These are phyloP conservation scores for Fusarium brachygibbosum DNA, from an alignment of 2,329 filamentous ascomycete species.

Conservation along the genomic window DNA sequence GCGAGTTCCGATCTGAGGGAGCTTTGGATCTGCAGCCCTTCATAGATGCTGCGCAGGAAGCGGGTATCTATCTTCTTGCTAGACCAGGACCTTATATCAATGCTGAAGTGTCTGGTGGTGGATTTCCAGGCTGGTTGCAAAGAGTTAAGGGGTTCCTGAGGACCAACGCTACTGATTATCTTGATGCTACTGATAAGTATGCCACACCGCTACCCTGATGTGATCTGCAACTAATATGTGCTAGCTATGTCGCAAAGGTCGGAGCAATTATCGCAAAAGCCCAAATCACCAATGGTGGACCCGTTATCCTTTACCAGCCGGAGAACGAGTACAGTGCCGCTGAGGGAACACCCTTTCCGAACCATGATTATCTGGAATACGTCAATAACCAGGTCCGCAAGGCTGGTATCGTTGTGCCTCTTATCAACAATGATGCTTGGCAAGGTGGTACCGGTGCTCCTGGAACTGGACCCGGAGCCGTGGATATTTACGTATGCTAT, in stretches of 20 bases:
- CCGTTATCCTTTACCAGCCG: constrained; percentile 82
- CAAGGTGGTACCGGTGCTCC: constrained; percentile 73
- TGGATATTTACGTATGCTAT: constrained; percentile 68
- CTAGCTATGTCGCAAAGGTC: constrained; percentile 67
- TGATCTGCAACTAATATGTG: background rate
- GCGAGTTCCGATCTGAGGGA: constrained; percentile 77
- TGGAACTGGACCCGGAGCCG: constrained; percentile 66
- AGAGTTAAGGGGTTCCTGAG: constrained; percentile 74
- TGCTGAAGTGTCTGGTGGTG: constrained; percentile 80
- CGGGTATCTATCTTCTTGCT: constrained; percentile 83
- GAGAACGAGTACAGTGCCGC: constrained; percentile 83
- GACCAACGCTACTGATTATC: constrained; percentile 71
- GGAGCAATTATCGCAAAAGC: constrained; percentile 76
- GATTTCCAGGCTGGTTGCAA: constrained; percentile 85
- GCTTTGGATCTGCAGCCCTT: constrained; percentile 81
- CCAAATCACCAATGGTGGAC: constrained; percentile 87
- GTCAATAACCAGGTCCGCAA: constrained; percentile 76
- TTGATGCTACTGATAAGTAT: constrained; percentile 76
- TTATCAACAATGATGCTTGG: constrained; percentile 81
- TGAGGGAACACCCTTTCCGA: constrained; percentile 68
- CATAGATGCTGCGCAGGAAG: constrained; percentile 78
- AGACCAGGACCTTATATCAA: constrained; percentile 82
- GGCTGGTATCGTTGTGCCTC: constrained; percentile 78
- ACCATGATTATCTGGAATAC: constrained; percentile 77
- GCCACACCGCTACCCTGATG: constrained; percentile 1